Evolutionary conservation across 306 rosid genomes (phyloP), one percentile per base, ranked within the genome.

Genomic region (Prunus kanzakura): DNA sequence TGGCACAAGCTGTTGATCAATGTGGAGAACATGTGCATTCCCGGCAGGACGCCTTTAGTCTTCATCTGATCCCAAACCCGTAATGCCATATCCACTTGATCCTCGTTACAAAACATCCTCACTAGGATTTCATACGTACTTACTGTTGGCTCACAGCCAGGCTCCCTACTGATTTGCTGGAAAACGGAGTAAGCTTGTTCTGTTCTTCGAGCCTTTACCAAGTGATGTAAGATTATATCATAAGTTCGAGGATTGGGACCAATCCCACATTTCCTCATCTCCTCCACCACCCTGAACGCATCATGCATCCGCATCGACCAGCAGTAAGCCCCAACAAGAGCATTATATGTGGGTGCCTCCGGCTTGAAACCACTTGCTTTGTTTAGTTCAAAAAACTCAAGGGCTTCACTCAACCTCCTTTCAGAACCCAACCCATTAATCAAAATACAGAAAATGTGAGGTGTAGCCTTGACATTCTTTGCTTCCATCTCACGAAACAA

Each of bases 251-350:
- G 75, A 85, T 87, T 86, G 14, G 94, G 96, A 73, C 97, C 97
- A 3, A 87, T 72, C 41, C 89, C 90, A 61, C 50, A 78, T 57
- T 76, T 81, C 62, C 83, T 87, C 97, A 90, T 93, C 67, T 91
- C 93, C 52, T 81, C 85, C 63, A 88, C 85, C 58, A 76, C 77
- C 74, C 82, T 78, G 14, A 79, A 87, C 3, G 87, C 97, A 71
- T 90, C 91, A 23, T 75, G 22, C 76, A 88, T 84, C 69, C 27
- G 69, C 91, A 81, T 72, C 25, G 92, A 81, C 90, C 87, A 83
- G 72, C 98, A 90, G 25, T 91, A 93, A 79, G 98, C 93, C 76
- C 97, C 97, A 63, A 93, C 87, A 25, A 93, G 79, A 79, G 98
- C 98, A 84, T 91, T 91, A 30, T 87, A 93, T 7, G 98, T 93